Evolutionary conservation across 78 protist genomes (phyloP), one percentile per base, ranked within the genome.

Genomic region (Goniomonas avonlea): DNA sequence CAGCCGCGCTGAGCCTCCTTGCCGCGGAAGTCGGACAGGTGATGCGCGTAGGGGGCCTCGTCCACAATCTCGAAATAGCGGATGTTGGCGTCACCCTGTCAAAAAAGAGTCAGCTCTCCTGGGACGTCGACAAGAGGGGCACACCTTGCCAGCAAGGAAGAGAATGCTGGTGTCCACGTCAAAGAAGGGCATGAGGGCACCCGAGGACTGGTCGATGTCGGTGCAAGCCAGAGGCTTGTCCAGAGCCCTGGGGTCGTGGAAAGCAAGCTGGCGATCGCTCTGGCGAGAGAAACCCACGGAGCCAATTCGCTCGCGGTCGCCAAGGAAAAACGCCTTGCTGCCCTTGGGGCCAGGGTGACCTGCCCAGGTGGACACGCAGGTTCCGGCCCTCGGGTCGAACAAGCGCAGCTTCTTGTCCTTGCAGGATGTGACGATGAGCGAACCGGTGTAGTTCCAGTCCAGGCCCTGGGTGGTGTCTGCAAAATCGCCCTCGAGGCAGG

Each of bases 41-140:
- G 83, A 81, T 88, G 79, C 70, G 75, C 34, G 84, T 77, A 81
- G 56, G 94, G 92, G 13, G 65, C 82, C 59, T 77, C 83, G 79
- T 90, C 93, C 53, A 56, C 80, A 58, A 95, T 45, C 68, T 95
- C 98, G 66, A 82, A 94, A 90, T 93, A 95, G 65, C 94, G 86
- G 77, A 95, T 93, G 90, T 88, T 93, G 70, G 96, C 95, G 83
- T 95, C 98, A 32, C 98, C 98, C 90, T 93, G 53, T 13, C 13
- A 45, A 13, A 45, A 13, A 45, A 45, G 53, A 45, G 13, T 17
- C 9, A 45, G 53, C 25, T 9, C 53, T 9, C 53, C 9, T 45
- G 13, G 53, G 53, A 45, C 25, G 9, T 17, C 13, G 53, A 17
- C 53, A 17, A 17, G 25, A 45, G 53, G 53, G 53, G 25, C 13